These are phyloP conservation scores for Physcomitrellopsis africana DNA, from an alignment of 225 moss, liverwort and hornwort genomes.

Conservation along the genomic window DNA sequence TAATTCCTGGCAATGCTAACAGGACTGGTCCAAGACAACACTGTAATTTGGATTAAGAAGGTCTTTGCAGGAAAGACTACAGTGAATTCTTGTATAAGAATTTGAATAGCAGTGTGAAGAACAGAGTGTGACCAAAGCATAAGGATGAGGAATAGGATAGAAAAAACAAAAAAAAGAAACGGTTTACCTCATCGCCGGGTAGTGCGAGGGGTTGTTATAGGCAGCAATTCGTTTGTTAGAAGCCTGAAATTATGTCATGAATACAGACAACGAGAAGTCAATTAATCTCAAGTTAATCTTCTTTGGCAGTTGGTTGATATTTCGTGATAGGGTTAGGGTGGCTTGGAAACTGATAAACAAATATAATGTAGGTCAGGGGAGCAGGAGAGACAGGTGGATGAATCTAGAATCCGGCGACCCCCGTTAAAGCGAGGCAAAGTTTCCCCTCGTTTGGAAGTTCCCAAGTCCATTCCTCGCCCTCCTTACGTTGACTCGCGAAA, in stretches of 20 bases:
- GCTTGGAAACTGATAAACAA: slow-evolving; percentile 13
- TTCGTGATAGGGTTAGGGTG: background rate
- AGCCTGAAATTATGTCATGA: background rate
- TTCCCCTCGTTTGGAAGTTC: slow-evolving; percentile 78
- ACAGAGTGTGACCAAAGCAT: slow-evolving; percentile 24
- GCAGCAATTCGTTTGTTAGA: slow-evolving; percentile 15
- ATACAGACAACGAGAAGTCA: background rate
- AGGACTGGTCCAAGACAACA: slow-evolving; percentile 31
- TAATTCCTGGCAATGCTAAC: slow-evolving; percentile 20
- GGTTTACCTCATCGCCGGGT: slow-evolving; percentile 16
- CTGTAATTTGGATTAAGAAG: slow-evolving; percentile 32
- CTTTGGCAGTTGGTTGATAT: slow-evolving; percentile 17
- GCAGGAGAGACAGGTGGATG: slow-evolving; percentile 52
- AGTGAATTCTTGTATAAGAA: slow-evolving; percentile 15
- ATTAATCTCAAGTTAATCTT: slow-evolving; percentile 4
- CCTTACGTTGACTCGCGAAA: slow-evolving; percentile 73
- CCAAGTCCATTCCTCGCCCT: slow-evolving; percentile 68
- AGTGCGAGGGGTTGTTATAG: slow-evolving; percentile 29
- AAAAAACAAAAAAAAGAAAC: slow-evolving; percentile 11
- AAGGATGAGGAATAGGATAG: slow-evolving; percentile 4
- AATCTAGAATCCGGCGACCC: slow-evolving; percentile 44
- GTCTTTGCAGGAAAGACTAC: slow-evolving; percentile 29
- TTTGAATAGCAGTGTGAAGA: slow-evolving; percentile 15
- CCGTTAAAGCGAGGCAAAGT: slow-evolving; percentile 74
- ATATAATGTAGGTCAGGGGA: slow-evolving; percentile 59